phyloP scores from a whole-genome alignment of 139 green algal genomes.

The Astrephomene gubernaculifera region DNA sequence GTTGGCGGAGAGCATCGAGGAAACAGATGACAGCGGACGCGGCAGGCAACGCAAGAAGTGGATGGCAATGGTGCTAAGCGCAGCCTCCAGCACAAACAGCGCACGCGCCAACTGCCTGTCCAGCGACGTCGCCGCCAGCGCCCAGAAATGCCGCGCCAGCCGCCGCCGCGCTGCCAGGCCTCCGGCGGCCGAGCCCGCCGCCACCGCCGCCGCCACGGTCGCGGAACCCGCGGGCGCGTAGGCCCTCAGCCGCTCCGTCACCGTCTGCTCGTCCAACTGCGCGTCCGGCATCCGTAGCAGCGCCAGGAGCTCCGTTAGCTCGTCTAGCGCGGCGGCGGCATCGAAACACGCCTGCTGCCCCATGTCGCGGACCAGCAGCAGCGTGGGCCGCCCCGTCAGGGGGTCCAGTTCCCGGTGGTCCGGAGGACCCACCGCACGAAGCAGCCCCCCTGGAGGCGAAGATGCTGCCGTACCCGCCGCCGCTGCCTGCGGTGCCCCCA shows the following conservation, averaged over 20 bases:
- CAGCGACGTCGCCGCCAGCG: constrained; percentile 40
- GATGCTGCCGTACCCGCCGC: not conserved
- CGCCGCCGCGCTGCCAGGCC: constrained; percentile 42
- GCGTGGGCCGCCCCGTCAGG: constrained; percentile 55
- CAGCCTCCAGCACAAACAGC: constrained; percentile 70
- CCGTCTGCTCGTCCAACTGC: constrained; percentile 25
- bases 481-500: not conserved
- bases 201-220: constrained; percentile 18
- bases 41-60: constrained; percentile 65
- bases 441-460: not conserved
- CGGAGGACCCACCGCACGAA: constrained; percentile 16
- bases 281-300: constrained; percentile 41
- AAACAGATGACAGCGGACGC: constrained; percentile 13
- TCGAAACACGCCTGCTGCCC: constrained; percentile 57
- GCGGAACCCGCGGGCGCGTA: constrained; percentile 43
- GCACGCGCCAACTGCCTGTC: constrained; percentile 21
- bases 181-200: not conserved
- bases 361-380: constrained; percentile 62
- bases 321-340: constrained; percentile 43
- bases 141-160: constrained; percentile 45
- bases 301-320: constrained; percentile 54
- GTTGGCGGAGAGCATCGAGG: not conserved
- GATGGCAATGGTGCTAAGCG: constrained; percentile 56
- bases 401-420: constrained; percentile 52
- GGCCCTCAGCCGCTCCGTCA: constrained; percentile 7